phyloP scores from a whole-genome alignment of 139 green algal species.

The Tetradesmus lagerheimii region DNA sequence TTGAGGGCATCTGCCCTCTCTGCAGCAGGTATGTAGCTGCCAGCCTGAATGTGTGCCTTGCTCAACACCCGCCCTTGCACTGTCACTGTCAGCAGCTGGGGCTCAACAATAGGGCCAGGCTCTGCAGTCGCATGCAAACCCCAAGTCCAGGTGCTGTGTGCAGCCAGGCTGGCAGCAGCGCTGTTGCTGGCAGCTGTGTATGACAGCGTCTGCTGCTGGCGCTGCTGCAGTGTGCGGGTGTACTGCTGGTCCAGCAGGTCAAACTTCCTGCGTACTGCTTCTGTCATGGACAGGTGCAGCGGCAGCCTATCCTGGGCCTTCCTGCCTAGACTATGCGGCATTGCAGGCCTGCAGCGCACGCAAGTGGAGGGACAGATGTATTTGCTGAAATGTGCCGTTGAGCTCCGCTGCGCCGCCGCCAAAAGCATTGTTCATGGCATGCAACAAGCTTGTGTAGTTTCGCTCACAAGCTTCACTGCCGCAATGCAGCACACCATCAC shows the following conservation, averaged over 20 bases:
- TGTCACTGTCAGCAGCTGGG: slow-evolving; percentile 30
- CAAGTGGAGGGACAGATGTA: too few species aligned
- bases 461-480: neutral
- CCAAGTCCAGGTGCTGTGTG: neutral
- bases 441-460: too few species aligned
- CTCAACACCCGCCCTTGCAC: slow-evolving; percentile 32
- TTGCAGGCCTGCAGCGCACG: neutral
- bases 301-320: slow-evolving; percentile 34
- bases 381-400: too few species aligned
- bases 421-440: too few species aligned
- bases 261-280: slow-evolving; percentile 34
- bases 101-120: neutral
- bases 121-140: neutral
- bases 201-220: slow-evolving; percentile 1
- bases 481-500: neutral
- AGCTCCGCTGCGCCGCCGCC: too few species aligned
- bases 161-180: neutral
- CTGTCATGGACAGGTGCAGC: slow-evolving; percentile 55
- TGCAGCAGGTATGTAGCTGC: slow-evolving; percentile 1
- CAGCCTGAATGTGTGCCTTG: slow-evolving; percentile 24
- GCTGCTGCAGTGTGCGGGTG: slow-evolving; percentile 16
- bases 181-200: neutral
- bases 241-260: slow-evolving; percentile 36
- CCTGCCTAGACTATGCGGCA: neutral
- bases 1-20: slow-evolving; percentile 9